Evolutionary conservation across 495 filamentous ascomycete genomes (phyloP).

Genomic region (Apiosordaria backusii): DNA sequence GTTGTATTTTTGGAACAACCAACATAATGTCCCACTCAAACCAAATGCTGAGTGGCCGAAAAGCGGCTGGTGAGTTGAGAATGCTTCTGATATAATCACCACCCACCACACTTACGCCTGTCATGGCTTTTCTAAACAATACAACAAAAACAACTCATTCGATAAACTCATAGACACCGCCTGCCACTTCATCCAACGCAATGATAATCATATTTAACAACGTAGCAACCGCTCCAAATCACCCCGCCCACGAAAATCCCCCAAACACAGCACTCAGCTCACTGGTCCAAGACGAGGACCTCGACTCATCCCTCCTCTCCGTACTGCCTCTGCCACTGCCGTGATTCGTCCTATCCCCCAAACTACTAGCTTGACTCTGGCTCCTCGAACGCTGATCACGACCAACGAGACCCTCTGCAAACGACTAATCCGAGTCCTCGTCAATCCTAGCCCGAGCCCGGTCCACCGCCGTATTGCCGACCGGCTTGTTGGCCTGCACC

Average conservation of each 20-base stretch:
- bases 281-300: neutral
- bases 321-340: neutral
- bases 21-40: neutral
- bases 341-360: neutral
- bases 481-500: constrained; percentile 41
- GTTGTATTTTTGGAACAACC: neutral
- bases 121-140: neutral
- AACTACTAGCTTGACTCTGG: neutral
- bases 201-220: no score
- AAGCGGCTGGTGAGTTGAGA: neutral
- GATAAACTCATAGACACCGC: neutral
- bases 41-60: neutral
- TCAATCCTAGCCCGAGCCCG: constrained; percentile 48
- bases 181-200: neutral
- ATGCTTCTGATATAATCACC: neutral
- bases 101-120: neutral
- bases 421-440: constrained; percentile 48
- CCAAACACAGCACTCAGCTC: neutral
- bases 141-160: neutral
- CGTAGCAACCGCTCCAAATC: neutral
- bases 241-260: neutral
- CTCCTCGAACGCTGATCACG: neutral
- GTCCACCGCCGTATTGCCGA: constrained; percentile 48
- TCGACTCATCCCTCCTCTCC: neutral
- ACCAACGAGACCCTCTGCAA: neutral